Percentiles rank a stretch among this genome's conserved stretches.
These are phyloP conservation scores for Haplosporangium gracile DNA, from an alignment of 192 early-diverging fungal species.

Conservation along the genomic window DNA sequence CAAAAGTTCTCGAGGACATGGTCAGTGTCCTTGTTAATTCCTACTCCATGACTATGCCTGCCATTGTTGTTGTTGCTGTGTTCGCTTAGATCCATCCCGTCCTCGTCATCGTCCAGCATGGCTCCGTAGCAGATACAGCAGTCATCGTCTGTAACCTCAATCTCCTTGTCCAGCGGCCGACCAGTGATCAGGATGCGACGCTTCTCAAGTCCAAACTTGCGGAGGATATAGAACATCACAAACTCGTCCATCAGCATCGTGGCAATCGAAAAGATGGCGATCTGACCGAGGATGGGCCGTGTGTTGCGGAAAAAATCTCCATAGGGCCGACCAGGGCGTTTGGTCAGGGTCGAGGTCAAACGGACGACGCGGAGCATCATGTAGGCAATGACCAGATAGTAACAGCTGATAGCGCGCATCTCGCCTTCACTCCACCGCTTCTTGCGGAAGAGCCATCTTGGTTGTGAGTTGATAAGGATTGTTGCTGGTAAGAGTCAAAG, in stretches of 20 bases:
- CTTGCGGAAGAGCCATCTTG: conserved; percentile 56
- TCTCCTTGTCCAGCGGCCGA: conserved; percentile 39
- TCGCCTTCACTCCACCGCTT: conserved; percentile 54
- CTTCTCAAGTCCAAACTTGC: conserved; percentile 56
- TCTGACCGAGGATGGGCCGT: conserved; percentile 45
- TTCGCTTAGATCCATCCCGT: conserved; percentile 17
- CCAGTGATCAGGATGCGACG: conserved; percentile 45
- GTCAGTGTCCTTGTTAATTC: conserved; percentile 35
- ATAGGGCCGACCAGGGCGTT: conserved; percentile 49
- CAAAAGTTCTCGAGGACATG: conserved; percentile 56
- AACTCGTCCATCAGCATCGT: conserved; percentile 54
- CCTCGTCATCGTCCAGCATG: conserved; percentile 53
- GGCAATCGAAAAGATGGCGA: conserved; percentile 39
- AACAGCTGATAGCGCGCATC: conserved; percentile 54
- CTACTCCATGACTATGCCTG: not conserved
- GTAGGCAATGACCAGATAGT: conserved; percentile 52
- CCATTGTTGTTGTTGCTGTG: not conserved
- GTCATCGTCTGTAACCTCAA: conserved; percentile 34
- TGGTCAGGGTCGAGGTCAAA: conserved; percentile 40
- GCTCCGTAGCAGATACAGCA: conserved; percentile 56
- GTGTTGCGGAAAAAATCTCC: conserved; percentile 53
- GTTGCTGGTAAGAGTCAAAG: conserved; percentile 22
- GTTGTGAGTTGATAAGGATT: conserved; percentile 55
- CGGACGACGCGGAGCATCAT: conserved; percentile 52
- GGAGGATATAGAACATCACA: conserved; percentile 56